Evolutionary conservation across 768 basidiomycete genomes (phyloP).

Genomic region (Kwoniella botswanensis): DNA sequence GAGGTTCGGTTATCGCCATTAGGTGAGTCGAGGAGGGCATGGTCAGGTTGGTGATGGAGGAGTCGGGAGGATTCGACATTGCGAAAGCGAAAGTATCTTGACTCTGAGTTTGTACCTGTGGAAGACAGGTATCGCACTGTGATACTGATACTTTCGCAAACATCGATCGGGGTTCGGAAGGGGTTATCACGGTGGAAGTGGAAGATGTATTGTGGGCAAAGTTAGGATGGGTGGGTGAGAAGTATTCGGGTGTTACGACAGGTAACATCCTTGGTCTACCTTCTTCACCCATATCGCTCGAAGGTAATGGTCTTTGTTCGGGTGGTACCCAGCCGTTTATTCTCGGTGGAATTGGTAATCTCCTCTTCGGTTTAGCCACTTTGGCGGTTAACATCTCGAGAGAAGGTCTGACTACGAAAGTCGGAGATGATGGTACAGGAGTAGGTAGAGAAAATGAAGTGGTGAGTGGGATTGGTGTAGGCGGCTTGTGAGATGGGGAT

Average conservation of each 20-base stretch:
- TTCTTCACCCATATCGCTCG: neutral
- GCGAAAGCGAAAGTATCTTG: slow-evolving; percentile 6
- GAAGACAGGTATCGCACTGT: neutral
- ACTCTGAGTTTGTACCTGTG: neutral
- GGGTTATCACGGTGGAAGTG: no score
- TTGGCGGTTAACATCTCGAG: slow-evolving; percentile 16
- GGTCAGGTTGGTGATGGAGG: neutral
- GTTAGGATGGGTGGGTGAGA: neutral
- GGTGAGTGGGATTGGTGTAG: neutral
- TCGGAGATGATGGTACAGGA: neutral
- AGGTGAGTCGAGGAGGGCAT: neutral
- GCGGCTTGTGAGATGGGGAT: neutral
- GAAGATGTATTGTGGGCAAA: no score
- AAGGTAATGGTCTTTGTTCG: slow-evolving; percentile 23
- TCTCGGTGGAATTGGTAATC: slow-evolving; percentile 15
- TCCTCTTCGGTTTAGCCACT: slow-evolving; percentile 2
- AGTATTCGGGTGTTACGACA: neutral
- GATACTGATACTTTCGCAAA: neutral
- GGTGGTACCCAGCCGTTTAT: slow-evolving; percentile 31
- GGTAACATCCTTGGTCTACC: slow-evolving; percentile 14
- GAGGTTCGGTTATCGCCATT: neutral
- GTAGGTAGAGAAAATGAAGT: neutral
- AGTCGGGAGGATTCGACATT: neutral
- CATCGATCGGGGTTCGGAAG: neutral
- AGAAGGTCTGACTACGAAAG: slow-evolving; percentile 7